A percentile compares a stretch with the other conserved stretches of the same genome.
Conservation (phyloP, 306 rosid species). For the Citrullus mucosospermus region DNA sequence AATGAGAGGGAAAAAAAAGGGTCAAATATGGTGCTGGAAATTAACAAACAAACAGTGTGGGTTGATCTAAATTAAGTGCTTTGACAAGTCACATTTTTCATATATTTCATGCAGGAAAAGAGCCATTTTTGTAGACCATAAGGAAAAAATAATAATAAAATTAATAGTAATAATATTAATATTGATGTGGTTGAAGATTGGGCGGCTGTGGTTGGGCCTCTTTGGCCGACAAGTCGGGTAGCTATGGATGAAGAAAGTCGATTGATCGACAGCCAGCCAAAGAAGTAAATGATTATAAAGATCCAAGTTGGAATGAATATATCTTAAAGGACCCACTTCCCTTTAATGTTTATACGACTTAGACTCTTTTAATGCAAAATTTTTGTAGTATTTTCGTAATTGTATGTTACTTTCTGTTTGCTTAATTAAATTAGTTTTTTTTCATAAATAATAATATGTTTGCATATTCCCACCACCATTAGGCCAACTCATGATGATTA, state of each 20-base stretch:
- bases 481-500: too few relatives aligned
- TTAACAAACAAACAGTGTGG: not conserved
- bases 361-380: too few relatives aligned
- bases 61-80: not conserved
- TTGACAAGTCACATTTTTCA: not conserved
- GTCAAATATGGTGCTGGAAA: not conserved
- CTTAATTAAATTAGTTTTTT: too few relatives aligned
- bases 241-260: not conserved
- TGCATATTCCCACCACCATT: too few relatives aligned
- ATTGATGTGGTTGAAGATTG: not conserved
- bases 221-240: slow-evolving; percentile 2
- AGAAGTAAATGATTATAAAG: not conserved
- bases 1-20: not conserved
- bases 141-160: not conserved
- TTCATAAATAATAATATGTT: too few relatives aligned
- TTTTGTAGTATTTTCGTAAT: too few relatives aligned
- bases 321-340: not conserved
- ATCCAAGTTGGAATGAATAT: not conserved
- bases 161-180: not conserved
- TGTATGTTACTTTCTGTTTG: too few relatives aligned
- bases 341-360: not conserved
- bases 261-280: not conserved
- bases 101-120: not conserved
- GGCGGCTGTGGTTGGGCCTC: slow-evolving; percentile 5
- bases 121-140: slow-evolving; percentile 4